These are phyloP conservation scores for Lactarius tabidus DNA, from an alignment of 768 basidiomycete genomes.

Conservation along the genomic window DNA sequence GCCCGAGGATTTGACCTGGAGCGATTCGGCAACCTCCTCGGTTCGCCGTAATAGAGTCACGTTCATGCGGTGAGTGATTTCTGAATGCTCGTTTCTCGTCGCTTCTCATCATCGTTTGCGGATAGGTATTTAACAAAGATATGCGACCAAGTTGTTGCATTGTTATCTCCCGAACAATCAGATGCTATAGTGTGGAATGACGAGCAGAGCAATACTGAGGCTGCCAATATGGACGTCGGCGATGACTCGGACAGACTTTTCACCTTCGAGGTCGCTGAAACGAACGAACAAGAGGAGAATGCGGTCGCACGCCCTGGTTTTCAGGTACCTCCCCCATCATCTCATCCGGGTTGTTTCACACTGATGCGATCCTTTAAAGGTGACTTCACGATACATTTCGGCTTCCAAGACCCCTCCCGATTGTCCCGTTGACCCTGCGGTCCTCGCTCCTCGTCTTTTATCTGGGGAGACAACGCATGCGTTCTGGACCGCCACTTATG, in stretches of 20 bases:
- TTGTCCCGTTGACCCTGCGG: background rate
- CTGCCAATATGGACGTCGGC: constrained; percentile 38
- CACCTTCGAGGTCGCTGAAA: constrained; percentile 52
- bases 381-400: background rate
- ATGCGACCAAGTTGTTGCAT: constrained; percentile 50
- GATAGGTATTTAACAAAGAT: constrained; percentile 28
- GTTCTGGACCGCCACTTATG: constrained; percentile 10
- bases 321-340: constrained; percentile 32
- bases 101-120: background rate
- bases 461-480: constrained; percentile 26
- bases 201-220: constrained; percentile 27
- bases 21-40: constrained; percentile 43
- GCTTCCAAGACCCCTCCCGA: background rate
- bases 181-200: constrained; percentile 43
- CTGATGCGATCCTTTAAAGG: background rate
- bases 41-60: constrained; percentile 52
- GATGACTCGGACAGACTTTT: constrained; percentile 46
- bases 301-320: constrained; percentile 46
- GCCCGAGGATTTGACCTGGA: constrained; percentile 59
- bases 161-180: constrained; percentile 49
- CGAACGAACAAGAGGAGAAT: constrained; percentile 51
- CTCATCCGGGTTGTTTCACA: background rate
- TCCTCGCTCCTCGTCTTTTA: constrained; percentile 10
- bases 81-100: background rate
- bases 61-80: constrained; percentile 50